These are phyloP conservation scores for Aspergillus quadrilineatus DNA, from an alignment of 2,329 filamentous ascomycete species.

Conservation along the genomic window DNA sequence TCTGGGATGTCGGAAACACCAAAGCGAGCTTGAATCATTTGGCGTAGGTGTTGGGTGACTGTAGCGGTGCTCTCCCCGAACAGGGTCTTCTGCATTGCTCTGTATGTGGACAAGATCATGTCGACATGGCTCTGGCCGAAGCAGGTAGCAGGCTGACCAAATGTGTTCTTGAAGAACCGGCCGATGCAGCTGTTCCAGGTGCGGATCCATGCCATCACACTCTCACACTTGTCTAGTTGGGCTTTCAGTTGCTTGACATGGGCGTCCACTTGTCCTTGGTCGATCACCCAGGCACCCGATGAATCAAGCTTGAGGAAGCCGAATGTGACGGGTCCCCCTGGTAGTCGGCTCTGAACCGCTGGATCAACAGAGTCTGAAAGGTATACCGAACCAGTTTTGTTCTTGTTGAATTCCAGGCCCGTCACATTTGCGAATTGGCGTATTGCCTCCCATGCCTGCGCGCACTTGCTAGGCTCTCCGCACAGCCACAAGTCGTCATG, in stretches of 20 bases:
- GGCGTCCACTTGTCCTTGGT: slow-evolving; percentile 38
- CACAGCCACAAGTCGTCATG: slow-evolving; percentile 54
- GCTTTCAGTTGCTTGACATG: slow-evolving; percentile 43
- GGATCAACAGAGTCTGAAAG: slow-evolving; percentile 33
- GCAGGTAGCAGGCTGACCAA: slow-evolving; percentile 51
- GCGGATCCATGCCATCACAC: slow-evolving; percentile 55
- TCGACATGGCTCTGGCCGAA: slow-evolving; percentile 52
- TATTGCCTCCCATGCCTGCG: slow-evolving; percentile 47
- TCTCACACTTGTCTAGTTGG: slow-evolving; percentile 45
- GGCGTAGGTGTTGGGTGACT: slow-evolving; percentile 53
- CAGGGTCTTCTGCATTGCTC: slow-evolving; percentile 47
- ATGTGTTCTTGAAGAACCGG: slow-evolving; percentile 54
- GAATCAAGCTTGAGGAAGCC: slow-evolving; percentile 49
- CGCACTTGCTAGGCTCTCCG: slow-evolving; percentile 42
- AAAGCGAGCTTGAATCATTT: slow-evolving; percentile 52
- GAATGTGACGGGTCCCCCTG: slow-evolving; percentile 53
- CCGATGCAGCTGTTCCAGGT: slow-evolving; percentile 56
- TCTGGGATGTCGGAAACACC: slow-evolving; percentile 44
- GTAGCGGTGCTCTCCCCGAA: slow-evolving; percentile 39
- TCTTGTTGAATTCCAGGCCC: slow-evolving; percentile 44
- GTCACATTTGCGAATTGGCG: slow-evolving; percentile 44
- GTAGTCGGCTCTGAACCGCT: slow-evolving; percentile 39
- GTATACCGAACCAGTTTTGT: slow-evolving; percentile 52
- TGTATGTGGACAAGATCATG: slow-evolving; percentile 48
- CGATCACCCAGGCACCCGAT: slow-evolving; percentile 40